Evolutionary conservation across 176 grass and related monocot genomes (phyloP).

Genomic region (Oropetium thomaeum): DNA sequence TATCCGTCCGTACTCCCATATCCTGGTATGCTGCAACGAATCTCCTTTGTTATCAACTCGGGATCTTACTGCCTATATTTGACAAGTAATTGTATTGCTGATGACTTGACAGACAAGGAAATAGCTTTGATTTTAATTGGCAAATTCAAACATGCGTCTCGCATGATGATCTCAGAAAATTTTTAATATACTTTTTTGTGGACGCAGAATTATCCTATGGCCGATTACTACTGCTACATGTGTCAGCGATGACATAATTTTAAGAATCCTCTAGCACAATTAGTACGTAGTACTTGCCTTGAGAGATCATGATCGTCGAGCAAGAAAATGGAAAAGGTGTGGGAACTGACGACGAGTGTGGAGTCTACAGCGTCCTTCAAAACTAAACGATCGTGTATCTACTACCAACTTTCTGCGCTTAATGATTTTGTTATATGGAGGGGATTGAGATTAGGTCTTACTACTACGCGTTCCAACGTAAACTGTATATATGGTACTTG

Average conservation of each 20-base stretch:
- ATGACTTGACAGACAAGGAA: neutral
- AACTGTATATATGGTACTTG: neutral
- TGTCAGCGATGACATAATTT: neutral
- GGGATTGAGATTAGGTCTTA: neutral
- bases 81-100: neutral
- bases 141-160: neutral
- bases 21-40: neutral
- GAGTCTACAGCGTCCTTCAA: neutral
- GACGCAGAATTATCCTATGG: neutral
- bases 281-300: neutral
- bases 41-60: neutral
- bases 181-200: neutral
- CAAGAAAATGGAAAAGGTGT: neutral
- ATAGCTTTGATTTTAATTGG: neutral
- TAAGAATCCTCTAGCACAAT: neutral
- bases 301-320: neutral
- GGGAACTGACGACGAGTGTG: conserved; percentile 6
- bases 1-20: neutral
- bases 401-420: too few relatives aligned
- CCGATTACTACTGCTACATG: conserved; percentile 8
- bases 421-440: neutral
- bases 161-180: neutral
- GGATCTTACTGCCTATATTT: neutral
- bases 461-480: too few relatives aligned
- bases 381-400: neutral